Conservation (phyloP, 805 yeast genomes). For the Pichia membranifaciens region DNA sequence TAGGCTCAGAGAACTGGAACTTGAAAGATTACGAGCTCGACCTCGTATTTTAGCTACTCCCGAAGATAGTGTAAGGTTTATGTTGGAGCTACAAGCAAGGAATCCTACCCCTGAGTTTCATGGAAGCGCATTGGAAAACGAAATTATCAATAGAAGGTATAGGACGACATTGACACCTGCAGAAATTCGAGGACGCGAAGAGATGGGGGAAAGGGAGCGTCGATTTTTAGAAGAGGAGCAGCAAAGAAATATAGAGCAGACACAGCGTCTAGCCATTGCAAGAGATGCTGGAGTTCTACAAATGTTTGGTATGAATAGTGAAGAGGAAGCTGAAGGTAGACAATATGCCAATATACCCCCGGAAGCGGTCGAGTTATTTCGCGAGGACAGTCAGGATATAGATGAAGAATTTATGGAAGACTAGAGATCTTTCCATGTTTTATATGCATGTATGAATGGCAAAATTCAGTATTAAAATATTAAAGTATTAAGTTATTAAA, state of each 20-base stretch:
- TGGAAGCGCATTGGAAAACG: neutral
- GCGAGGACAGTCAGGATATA: conserved; percentile 32
- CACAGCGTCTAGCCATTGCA: neutral
- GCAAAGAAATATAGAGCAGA: neutral
- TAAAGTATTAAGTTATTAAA: no score
- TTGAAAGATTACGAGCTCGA: conserved; percentile 13
- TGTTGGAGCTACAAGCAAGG: conserved; percentile 1
- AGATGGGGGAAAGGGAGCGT: neutral
- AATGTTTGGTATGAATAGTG: no score
- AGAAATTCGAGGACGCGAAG: neutral
- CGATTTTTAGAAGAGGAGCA: neutral
- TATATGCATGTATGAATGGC: neutral
- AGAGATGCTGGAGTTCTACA: no score
- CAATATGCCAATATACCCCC: conserved; percentile 10
- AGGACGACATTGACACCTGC: neutral
- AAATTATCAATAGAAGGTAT: neutral
- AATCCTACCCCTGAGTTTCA: neutral
- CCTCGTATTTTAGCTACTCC: conserved; percentile 1
- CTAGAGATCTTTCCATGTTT: conserved; percentile 1
- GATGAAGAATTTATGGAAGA: conserved; percentile 39
- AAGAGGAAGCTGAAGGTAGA: conserved; percentile 4
- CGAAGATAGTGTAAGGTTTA: neutral
- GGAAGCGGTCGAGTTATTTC: conserved; percentile 1
- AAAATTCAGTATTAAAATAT: no score
- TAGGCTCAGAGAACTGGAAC: neutral